These are phyloP conservation scores for Neurospora tetraspora DNA, from an alignment of 495 filamentous ascomycete species.

Conservation along the genomic window DNA sequence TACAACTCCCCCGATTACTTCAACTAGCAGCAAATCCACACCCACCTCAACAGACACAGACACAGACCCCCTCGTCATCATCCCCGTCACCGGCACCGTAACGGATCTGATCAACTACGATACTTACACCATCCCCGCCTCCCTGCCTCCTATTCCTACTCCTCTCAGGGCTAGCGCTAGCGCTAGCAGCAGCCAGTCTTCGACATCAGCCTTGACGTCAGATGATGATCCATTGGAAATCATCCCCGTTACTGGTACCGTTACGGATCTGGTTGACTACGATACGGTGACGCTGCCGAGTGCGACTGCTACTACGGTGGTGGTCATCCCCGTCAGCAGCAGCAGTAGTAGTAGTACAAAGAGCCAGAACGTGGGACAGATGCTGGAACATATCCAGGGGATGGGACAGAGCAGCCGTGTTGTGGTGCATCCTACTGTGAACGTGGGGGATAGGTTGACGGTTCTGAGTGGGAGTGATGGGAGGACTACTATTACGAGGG, in stretches of 20 bases:
- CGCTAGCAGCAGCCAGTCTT: neutral
- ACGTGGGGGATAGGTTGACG: neutral
- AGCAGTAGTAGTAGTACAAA: neutral
- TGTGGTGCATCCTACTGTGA: neutral
- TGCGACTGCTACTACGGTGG: neutral
- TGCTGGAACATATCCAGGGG: neutral
- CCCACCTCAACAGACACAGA: neutral
- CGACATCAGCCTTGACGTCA: neutral
- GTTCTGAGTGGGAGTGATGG: neutral
- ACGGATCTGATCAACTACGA: neutral
- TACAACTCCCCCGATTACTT: neutral
- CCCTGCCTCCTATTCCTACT: neutral
- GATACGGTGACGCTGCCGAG: neutral
- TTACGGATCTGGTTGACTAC: neutral
- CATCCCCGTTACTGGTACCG: neutral
- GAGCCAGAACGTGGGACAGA: neutral
- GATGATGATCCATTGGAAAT: neutral
- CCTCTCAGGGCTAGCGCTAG: neutral
- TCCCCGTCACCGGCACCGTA: neutral
- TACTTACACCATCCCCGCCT: neutral
- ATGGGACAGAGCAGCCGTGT: neutral
- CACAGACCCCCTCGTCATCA: neutral
- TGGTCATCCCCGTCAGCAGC: neutral
- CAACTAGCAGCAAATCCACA: neutral
- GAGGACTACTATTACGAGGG: neutral